Conservation (phyloP, 2,329 filamentous ascomycete genomes). For the Zymoseptoria pseudotritici region DNA sequence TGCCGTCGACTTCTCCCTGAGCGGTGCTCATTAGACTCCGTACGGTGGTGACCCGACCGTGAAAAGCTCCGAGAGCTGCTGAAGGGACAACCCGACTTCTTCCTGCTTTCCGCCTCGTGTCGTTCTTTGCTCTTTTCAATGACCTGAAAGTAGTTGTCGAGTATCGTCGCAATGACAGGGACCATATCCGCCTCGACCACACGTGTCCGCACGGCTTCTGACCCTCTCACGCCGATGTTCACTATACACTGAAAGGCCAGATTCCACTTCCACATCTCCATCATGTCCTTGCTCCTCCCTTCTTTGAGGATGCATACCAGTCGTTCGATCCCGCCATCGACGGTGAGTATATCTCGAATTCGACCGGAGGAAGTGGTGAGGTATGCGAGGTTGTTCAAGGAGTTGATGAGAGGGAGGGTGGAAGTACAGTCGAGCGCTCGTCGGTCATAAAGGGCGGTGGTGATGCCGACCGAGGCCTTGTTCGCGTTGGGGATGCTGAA, state of each 20-base stretch:
- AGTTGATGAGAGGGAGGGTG: constrained; percentile 95
- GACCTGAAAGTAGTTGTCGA: constrained; percentile 97
- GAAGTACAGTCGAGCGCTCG: constrained; percentile 97
- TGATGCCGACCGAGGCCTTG: constrained; percentile 98
- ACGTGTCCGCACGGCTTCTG: constrained; percentile 84
- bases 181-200: constrained; percentile 99
- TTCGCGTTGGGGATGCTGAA: constrained; percentile 99
- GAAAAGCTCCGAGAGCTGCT: constrained; percentile 32
- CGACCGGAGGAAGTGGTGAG: constrained; percentile 95
- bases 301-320: constrained; percentile 97
- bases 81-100: constrained; percentile 33
- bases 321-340: constrained; percentile 96
- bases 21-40: constrained; percentile 32
- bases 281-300: constrained; percentile 93
- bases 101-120: constrained; percentile 70
- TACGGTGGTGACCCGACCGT: constrained; percentile 30
- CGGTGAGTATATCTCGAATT: constrained; percentile 93
- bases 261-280: constrained; percentile 99
- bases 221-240: constrained; percentile 94
- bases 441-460: constrained; percentile 94
- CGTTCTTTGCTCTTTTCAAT: constrained; percentile 86
- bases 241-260: constrained; percentile 98
- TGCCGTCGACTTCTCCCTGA: constrained; percentile 56
- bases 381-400: constrained; percentile 95
- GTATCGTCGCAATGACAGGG: constrained; percentile 92